phyloP scores from a whole-genome alignment of 805 yeast species.

The Yarrowia phangngaensis region DNA sequence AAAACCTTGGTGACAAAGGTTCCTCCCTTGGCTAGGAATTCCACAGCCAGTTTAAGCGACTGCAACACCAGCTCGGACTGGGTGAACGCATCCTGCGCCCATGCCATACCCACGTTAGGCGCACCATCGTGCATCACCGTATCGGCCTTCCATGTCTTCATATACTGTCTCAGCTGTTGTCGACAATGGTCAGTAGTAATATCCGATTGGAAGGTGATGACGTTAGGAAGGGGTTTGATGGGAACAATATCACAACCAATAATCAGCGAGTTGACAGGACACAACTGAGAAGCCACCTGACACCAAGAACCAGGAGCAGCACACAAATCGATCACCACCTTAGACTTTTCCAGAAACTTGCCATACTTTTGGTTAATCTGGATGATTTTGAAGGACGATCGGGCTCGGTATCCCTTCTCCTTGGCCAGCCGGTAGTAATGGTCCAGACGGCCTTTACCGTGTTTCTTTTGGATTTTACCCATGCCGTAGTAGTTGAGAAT shows the following conservation, averaged over 20 bases:
- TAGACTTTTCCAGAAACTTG: conserved; percentile 87
- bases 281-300: conserved; percentile 91
- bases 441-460: conserved; percentile 98
- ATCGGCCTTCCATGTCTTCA: conserved; percentile 99
- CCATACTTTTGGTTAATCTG: conserved; percentile 97
- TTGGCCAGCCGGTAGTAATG: conserved; percentile 94
- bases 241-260: conserved; percentile 99
- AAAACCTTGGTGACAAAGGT: conserved; percentile 94
- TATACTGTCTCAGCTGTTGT: conserved; percentile 86
- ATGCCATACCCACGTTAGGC: conserved; percentile 98
- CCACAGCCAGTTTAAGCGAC: conserved; percentile 90
- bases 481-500: conserved; percentile 40
- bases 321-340: conserved; percentile 95
- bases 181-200: conserved; percentile 98
- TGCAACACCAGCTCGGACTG: conserved; percentile 94
- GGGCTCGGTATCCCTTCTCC: conserved; percentile 97
- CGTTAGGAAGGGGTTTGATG: conserved; percentile 92
- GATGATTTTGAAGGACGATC: conserved; percentile 92
- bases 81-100: conserved; percentile 99
- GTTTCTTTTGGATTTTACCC: conserved; percentile 93
- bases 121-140: conserved; percentile 99
- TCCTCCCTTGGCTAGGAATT: conserved; percentile 86
- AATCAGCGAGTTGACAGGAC: conserved; percentile 89
- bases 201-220: conserved; percentile 91
- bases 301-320: conserved; percentile 99